Evolutionary conservation across 345 rosid species (phyloP), one percentile per base, ranked within the genome.

Genomic region (Hibiscus mutabilis): DNA sequence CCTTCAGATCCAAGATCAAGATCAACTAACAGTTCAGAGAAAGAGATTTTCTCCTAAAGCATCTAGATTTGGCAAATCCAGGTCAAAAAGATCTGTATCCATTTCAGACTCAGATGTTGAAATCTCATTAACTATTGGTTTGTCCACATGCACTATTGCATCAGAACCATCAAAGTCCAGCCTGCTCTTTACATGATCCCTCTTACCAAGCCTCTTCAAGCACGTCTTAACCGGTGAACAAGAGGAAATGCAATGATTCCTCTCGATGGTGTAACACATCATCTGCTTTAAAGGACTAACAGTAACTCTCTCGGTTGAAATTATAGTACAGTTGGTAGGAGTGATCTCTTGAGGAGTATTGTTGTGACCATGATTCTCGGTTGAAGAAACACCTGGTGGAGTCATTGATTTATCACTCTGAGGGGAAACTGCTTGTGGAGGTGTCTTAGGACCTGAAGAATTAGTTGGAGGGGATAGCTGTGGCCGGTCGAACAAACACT

Each of bases 161-260:
- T 88, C 89, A 56, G 92, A 79, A 68, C 82, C 88, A 80, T 87
- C 94, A 31, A 95, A 95, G 75, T 92, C 92, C 18, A 95, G 87
- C 78, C 94, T 88, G 78, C 96, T 92, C 73, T 92, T 95, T 27
- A 90, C 94, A 66, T 83, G 82, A 69, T 85, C 92, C 76, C 94
- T 83, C 82, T 79, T 89, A 57, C 70, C 81, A 0, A 71, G 33
- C 81, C 86, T 85, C 76, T 69, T 83, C 71, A 67, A 42, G 29
- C 75, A 80, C 14, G 87, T 47, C 82, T 90, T 92, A 55, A 69
- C 75, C 0, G 97, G 98, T 1, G 93, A 91, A 13, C 89, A 81
- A 51, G 95, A 82, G 74, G 97, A 89, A 75, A 92, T 77, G 72
- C 84, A 76, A 64, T 72, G 92, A 76, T 86, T 91, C 68, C 97